These are phyloP conservation scores for Triticum dicoccoides DNA, from an alignment of 176 grass and related monocot species.

Conservation along the genomic window DNA sequence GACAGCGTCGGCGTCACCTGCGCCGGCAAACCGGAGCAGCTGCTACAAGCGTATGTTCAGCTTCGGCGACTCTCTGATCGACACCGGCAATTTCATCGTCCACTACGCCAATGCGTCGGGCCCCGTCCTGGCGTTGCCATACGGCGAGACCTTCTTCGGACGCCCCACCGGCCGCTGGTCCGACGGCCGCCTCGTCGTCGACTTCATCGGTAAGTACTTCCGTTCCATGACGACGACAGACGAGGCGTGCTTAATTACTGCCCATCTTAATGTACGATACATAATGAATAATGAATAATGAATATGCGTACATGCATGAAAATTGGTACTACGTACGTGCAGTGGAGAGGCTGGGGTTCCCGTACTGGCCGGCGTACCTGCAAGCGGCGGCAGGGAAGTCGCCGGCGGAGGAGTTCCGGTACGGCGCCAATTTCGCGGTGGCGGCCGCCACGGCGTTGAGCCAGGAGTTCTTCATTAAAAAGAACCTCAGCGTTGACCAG, in stretches of 20 bases:
- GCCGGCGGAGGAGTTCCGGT: no score
- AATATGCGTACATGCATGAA: neutral
- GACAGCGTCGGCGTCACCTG: neutral
- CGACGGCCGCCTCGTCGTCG: conserved; percentile 65
- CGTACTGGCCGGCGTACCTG: no score
- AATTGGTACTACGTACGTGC: neutral
- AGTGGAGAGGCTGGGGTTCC: conserved; percentile 13
- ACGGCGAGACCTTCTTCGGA: conserved; percentile 81
- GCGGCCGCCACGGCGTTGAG: no score
- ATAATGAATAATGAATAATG: no score
- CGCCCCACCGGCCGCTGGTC: conserved; percentile 73
- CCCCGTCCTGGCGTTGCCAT: conserved; percentile 34
- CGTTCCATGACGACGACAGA: no score
- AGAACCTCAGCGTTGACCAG: no score
- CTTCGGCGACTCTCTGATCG: conserved; percentile 67
- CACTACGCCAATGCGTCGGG: conserved; percentile 33
- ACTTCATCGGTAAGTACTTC: conserved; percentile 52
- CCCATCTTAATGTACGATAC: neutral
- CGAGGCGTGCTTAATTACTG: neutral
- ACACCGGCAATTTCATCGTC: conserved; percentile 67
- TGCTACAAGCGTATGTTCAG: conserved; percentile 56
- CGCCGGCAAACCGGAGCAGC: neutral
- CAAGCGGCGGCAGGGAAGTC: no score
- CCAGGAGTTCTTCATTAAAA: no score
- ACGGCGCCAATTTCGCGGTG: no score